Evolutionary conservation across 2,329 filamentous ascomycete species (phyloP), one percentile per base, ranked within the genome.

Genomic region (Colletotrichum higginsianum): DNA sequence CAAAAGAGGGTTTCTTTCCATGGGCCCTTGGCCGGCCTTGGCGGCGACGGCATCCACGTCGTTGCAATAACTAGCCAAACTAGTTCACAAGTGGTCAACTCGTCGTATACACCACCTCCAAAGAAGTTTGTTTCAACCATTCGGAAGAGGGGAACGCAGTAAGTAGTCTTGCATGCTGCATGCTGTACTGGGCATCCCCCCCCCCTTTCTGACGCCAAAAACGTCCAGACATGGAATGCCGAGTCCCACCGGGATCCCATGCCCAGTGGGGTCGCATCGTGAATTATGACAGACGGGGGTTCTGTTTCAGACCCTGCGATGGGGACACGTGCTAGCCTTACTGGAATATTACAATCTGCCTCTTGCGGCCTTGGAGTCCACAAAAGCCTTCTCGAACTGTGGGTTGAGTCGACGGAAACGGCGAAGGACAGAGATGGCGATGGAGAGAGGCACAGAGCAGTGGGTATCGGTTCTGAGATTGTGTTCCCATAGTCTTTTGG

Each of bases 221-320:
- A 50, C 30, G 18, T 42, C 35, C 40, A 44, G 35, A 42, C 12
- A 52, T 23, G 47, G n/a, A 42, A 15, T 18, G n/a, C 21, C 8
- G 49, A n/a, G 15, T 3, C 23, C 13, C 16, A 8, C 30, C 30
- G 47, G 60, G 47, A 52, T 44, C 11, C 60, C 47, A 26, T 53
- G 47, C 38, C 47, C n/a, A 13, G 47, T 12, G 47, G 47, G 49
- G 60, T 23, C 3, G n/a, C 47, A 62, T 62, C 60, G 60, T 53
- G 60, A 42, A n/a, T 62, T 62, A 53, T 44, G 35, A 35, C 38
- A 53, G 21, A 62, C 47, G 23, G 47, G 5, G 60, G 60, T 42
- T 62, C 13, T 26, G 60, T 62, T 53, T 62, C 60, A 53, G 13
- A 44, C 60, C 60, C 46, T 62, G 60, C 47, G 15, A 44, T n/a